A percentile compares a stretch with the other conserved stretches of the same genome.
Conservation (phyloP, 192 early-diverging fungal genomes). For the Umbelopsis vinacea region DNA sequence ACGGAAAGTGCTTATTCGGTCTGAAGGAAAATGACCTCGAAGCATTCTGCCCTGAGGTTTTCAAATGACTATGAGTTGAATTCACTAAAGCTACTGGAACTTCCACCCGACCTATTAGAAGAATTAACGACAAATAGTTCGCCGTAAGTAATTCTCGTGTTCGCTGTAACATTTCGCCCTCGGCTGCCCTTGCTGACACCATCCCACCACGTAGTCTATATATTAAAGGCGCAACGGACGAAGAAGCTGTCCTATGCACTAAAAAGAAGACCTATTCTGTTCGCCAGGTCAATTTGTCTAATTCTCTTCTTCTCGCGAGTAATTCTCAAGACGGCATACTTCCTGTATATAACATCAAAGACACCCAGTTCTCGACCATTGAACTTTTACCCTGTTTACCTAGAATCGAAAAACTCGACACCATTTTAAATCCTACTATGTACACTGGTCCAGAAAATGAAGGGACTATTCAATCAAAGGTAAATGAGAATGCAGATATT, state of each 20-base stretch:
- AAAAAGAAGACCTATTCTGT: constrained; percentile 28
- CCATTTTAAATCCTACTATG: constrained; percentile 32
- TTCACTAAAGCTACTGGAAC: constrained; percentile 3
- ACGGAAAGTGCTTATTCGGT: too few relatives aligned
- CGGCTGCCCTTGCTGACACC: not conserved
- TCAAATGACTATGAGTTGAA: constrained; percentile 4
- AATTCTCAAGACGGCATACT: not conserved
- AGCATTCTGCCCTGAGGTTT: not conserved
- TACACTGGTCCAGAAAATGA: constrained; percentile 52
- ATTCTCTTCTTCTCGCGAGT: constrained; percentile 34
- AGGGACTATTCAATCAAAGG: constrained; percentile 14
- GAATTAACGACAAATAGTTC: not conserved
- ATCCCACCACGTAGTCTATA: not conserved
- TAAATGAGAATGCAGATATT: not conserved
- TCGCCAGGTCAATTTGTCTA: constrained; percentile 40
- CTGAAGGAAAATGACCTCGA: not conserved
- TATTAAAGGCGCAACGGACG: constrained; percentile 44
- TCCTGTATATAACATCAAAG: constrained; percentile 28
- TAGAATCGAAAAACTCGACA: constrained; percentile 43
- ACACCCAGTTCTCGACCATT: constrained; percentile 45
- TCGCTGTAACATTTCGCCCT: not conserved
- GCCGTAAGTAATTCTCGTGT: not conserved
- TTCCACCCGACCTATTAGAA: not conserved
- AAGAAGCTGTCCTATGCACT: constrained; percentile 47
- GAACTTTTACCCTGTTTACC: constrained; percentile 51